Percentiles rank a stretch among this genome's conserved stretches.
Evolutionary conservation across 352 stramenopile species (phyloP).

Genomic region (Phytophthora constricta): DNA sequence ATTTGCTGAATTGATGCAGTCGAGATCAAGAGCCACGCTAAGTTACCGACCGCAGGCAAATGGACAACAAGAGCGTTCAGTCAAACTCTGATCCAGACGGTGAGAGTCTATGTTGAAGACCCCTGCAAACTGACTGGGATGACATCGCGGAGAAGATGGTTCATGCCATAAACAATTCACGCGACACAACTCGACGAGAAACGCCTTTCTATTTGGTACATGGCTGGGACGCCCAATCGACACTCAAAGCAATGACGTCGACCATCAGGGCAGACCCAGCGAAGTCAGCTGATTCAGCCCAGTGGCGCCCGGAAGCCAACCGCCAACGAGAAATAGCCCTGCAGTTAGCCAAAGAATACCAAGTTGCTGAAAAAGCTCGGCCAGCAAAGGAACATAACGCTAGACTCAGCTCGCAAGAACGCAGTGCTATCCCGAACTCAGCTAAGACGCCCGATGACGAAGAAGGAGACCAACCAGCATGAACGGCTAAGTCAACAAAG

Average conservation of each 20-base stretch:
- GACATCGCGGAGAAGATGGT: constrained; percentile 12
- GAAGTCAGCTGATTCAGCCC: background rate
- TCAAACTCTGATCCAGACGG: constrained; percentile 10
- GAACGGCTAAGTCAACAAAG: background rate
- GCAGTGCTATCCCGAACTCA: background rate
- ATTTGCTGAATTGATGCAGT: constrained; percentile 18
- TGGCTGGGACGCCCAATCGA: constrained; percentile 2
- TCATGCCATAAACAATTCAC: constrained; percentile 1
- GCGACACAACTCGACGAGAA: background rate
- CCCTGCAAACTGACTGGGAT: constrained; percentile 15
- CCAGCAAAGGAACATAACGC: background rate
- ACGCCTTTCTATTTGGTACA: background rate
- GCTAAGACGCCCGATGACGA: background rate
- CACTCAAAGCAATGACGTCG: constrained; percentile 4
- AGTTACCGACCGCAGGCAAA: constrained; percentile 21
- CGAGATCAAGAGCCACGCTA: constrained; percentile 1
- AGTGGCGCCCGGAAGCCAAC: constrained; percentile 3
- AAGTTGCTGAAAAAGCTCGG: background rate
- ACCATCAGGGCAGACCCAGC: background rate
- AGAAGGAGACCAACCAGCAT: background rate
- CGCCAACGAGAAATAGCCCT: constrained; percentile 10
- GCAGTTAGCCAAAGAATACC: constrained; percentile 1
- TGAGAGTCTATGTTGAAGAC: constrained; percentile 9
- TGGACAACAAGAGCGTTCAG: constrained; percentile 19
- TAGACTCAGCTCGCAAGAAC: background rate